phyloP scores from a whole-genome alignment of 352 stramenopile genomes.

The Phytophthora pinifolia region DNA sequence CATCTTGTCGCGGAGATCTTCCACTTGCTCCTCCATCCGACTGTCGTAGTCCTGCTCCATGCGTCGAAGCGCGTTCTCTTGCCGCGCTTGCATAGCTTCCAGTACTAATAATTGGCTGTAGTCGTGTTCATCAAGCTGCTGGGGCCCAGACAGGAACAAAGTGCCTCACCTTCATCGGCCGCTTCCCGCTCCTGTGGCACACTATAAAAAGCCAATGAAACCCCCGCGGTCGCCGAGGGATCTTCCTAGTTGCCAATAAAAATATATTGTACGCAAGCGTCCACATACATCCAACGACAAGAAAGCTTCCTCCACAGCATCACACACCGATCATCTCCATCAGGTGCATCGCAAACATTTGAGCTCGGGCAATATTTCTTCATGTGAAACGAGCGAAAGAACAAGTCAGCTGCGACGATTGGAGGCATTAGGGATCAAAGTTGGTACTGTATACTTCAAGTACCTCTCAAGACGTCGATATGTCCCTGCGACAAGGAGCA shows the following conservation, averaged over 20 bases:
- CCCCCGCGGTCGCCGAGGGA: not conserved
- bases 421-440: not conserved
- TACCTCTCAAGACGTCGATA: constrained; percentile 62
- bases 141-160: constrained; percentile 3
- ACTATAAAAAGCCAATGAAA: constrained; percentile 33
- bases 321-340: constrained; percentile 2
- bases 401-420: not conserved
- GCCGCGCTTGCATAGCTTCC: constrained; percentile 33
- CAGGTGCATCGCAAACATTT: constrained; percentile 49
- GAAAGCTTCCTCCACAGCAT: constrained; percentile 9
- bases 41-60: constrained; percentile 84
- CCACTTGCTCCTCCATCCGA: constrained; percentile 84
- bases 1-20: constrained; percentile 86
- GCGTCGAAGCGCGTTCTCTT: constrained; percentile 71
- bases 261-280: constrained; percentile 21
- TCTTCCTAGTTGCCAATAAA: constrained; percentile 16
- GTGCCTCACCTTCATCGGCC: constrained; percentile 4
- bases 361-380: constrained; percentile 55
- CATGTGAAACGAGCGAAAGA: not conserved
- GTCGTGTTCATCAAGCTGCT: constrained; percentile 18
- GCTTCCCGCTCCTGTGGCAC: constrained; percentile 12
- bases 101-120: constrained; percentile 1
- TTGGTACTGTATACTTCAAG: not conserved
- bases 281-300: constrained; percentile 14
- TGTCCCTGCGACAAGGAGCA: constrained; percentile 47